Evolutionary conservation across 345 rosid species (phyloP), one percentile per base, ranked within the genome.

Genomic region (Bretschneidera sinensis): DNA sequence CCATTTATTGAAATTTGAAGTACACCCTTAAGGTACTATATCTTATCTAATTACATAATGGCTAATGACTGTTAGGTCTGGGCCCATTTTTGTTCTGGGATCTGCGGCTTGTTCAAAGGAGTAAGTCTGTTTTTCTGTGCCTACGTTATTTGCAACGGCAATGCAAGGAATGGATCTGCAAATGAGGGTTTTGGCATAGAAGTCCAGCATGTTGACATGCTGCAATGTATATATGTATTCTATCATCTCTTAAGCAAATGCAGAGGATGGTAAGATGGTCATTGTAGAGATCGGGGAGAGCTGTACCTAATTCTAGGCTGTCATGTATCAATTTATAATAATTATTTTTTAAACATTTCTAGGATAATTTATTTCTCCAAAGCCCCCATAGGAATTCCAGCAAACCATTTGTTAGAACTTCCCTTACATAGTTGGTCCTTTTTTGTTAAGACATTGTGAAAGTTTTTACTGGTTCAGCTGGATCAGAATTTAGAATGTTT

Each of bases 141-240:
- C 54, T 9, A 61, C 25, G 14, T 33, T 19, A 9, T 33, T 28
- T 54, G 55, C 35, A 39, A 39, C 20, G n/a, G n/a, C n/a, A n/a
- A n/a, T 43, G 25, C 62, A 43, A 47, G 39, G 61, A 22, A 49
- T 0, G 31, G 16, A 25, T 62, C 18, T 57, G 47, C 11, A 33
- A 24, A 31, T 8, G 25, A 21, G 70, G 51, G 51, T n/a, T 17
- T 56, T 35, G 63, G 62, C 25, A 39, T 49, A 21, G 35, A 53
- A 25, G 63, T 28, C 21, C 6, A 22, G 54, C 31, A 53, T 7
- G 54, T 35, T 10, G 61, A 33, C 57, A 21, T 63, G 45, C 54
- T 68, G 57, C 55, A 39, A 24, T 77, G 81, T 73, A 71, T 71
- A 74, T 76, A 70, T 71, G 70, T 72, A 60, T 55, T 47, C 64